Percentiles rank a stretch among this genome's conserved stretches.
These are phyloP conservation scores for Fonsecaea nubica DNA, from an alignment of 2,329 filamentous ascomycete genomes.

Conservation along the genomic window DNA sequence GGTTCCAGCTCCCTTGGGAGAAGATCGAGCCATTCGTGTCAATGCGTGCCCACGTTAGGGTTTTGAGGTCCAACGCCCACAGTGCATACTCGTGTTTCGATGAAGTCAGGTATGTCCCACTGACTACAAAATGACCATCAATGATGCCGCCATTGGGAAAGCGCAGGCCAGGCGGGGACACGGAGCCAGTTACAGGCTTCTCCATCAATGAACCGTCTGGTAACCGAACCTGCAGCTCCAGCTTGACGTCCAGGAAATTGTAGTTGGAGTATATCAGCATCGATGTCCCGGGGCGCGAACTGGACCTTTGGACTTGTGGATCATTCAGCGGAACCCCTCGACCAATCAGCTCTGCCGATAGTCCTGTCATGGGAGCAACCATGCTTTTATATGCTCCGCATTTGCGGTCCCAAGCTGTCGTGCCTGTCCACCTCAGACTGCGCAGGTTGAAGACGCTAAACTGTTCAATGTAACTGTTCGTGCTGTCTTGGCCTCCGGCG, in stretches of 20 bases:
- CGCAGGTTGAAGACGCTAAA: conserved; percentile 97
- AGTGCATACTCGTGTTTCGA: conserved; percentile 98
- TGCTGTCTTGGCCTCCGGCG: conserved; percentile 92
- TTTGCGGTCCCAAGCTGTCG: conserved; percentile 82
- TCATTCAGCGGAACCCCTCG: conserved; percentile 35
- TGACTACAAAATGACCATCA: conserved; percentile 95
- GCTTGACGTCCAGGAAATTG: conserved; percentile 95
- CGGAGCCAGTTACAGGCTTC: conserved; percentile 83
- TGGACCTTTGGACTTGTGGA: conserved; percentile 22
- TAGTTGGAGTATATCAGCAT: conserved; percentile 99
- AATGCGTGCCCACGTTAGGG: conserved; percentile 91
- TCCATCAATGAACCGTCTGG: conserved; percentile 84
- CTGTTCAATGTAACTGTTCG: conserved; percentile 99
- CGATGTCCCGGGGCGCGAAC: conserved; percentile 56
- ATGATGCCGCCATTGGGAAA: conserved; percentile 97
- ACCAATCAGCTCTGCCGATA: conserved; percentile 42
- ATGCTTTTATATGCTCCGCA: conserved; percentile 97
- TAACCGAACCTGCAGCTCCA: conserved; percentile 87
- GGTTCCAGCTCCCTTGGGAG: conserved; percentile 96
- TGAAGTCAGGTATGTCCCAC: conserved; percentile 94
- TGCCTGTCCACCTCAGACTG: conserved; percentile 94
- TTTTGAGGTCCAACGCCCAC: conserved; percentile 90
- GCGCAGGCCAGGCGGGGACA: conserved; percentile 87
- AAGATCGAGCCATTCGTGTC: conserved; percentile 94
- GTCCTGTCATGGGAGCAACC: conserved; percentile 74